Conservation (phyloP, 306 rosid genomes). For the Trichosanthes truncata region DNA sequence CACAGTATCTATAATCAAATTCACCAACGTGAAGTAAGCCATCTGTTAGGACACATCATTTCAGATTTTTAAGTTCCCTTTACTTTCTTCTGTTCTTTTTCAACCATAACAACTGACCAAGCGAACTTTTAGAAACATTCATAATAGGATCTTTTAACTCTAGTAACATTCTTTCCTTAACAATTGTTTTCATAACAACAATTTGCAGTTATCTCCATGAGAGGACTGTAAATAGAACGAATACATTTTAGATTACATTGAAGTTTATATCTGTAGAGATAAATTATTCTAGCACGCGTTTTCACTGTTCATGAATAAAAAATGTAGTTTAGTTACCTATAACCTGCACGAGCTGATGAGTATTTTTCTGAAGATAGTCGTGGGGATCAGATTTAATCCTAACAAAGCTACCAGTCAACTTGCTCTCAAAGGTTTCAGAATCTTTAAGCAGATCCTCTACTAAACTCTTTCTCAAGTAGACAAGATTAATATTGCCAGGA, state of each 20-base stretch:
- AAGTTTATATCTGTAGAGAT: background rate
- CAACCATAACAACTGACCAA: background rate
- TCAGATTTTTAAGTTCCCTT: background rate
- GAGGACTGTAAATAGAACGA: background rate
- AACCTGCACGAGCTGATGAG: conserved; percentile 71
- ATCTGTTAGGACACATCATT: background rate
- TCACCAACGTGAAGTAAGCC: background rate
- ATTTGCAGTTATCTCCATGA: background rate
- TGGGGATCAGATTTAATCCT: conserved; percentile 66
- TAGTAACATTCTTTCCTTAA: background rate
- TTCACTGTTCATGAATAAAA: background rate
- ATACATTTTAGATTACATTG: background rate
- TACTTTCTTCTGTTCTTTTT: background rate
- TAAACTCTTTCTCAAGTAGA: conserved; percentile 51
- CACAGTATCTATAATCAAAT: background rate
- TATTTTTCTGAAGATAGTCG: conserved; percentile 70
- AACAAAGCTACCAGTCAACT: conserved; percentile 66
- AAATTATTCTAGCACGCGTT: background rate
- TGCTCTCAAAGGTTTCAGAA: conserved; percentile 40
- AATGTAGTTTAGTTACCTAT: conserved; percentile 25
- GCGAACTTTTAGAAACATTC: background rate
- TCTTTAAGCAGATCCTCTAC: conserved; percentile 50
- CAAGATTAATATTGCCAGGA: conserved; percentile 57
- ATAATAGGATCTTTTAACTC: background rate
- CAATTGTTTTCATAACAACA: background rate